Evolutionary conservation across 208 protist genomes (phyloP), one percentile per base, ranked within the genome.

Genomic region (Crithidia expoeki): DNA sequence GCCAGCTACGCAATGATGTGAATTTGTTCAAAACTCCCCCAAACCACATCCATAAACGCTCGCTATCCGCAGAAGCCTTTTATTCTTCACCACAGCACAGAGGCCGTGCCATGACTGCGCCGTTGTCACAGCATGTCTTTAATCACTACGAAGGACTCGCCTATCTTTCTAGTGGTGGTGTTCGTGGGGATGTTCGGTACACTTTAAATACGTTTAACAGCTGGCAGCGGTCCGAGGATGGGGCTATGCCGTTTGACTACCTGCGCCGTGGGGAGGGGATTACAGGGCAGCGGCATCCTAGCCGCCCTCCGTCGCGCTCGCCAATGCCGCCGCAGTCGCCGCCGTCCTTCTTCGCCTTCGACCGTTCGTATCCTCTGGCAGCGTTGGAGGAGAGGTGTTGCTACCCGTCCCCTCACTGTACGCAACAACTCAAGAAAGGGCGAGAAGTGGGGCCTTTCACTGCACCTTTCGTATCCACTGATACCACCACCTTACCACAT

Each of bases 191-290:
- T 16, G 1, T 4, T 9, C 44, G 76, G 6, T 81, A 77, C 70
- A 10, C 23, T 1, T 51, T 50, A 2, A 53, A 36, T 47, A 81
- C 76, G 14, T 82, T 68, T 51, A 75, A 23, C 52, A 82, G 77
- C 36, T 51, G 44, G 61, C 72, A 51, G 30, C 77, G 67, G 33
- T 38, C 67, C 2, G 68, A 59, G 4, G 55, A 27, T 12, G 17
- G 32, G 25, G 10, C 25, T 4, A 17, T 32, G 14, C 42, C 42
- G 4, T 44, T n/a, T 16, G 56, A 67, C 34, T 77, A 50, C 33
- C 30, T 77, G 28, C 72, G 44, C 19, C 42, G 72, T 16, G 57
- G 72, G 12, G 51, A 47, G n/a, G 64, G 62, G 10, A 33, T 50
- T 7, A 34, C 25, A 1, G 47, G 61, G 2, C 30, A 27, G 33